A percentile compares a stretch with the other conserved stretches of the same genome.
phyloP scores from a whole-genome alignment of 345 rosid genomes.

The Melaleuca quinquenervia region DNA sequence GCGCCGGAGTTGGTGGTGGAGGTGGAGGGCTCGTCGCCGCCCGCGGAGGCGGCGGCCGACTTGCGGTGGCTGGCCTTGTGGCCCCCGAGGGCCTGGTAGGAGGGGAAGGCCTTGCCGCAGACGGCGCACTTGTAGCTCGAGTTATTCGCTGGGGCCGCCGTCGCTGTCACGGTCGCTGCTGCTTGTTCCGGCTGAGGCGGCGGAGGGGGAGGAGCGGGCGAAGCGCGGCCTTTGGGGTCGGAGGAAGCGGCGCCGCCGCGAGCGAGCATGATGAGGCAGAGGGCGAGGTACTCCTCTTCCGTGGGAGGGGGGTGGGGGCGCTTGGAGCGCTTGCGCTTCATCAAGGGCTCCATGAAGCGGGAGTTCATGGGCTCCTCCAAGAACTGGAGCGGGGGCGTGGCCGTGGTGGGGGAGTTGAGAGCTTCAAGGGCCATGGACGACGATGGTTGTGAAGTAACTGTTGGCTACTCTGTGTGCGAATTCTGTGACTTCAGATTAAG shows the following conservation, averaged over 20 bases:
- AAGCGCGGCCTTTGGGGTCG: neutral
- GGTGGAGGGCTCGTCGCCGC: neutral
- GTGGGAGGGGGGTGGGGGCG: conserved; percentile 16
- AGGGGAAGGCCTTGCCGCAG: conserved; percentile 11
- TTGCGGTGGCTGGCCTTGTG: conserved; percentile 21
- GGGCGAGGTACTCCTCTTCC: conserved; percentile 38
- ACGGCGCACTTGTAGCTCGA: conserved; percentile 9
- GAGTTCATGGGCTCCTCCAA: neutral
- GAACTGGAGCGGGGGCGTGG: neutral
- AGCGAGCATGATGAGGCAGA: conserved; percentile 44
- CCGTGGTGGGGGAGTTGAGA: conserved; percentile 25
- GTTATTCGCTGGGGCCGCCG: neutral
- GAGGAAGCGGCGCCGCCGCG: conserved; percentile 6
- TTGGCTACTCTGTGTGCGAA: neutral
- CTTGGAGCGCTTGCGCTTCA: conserved; percentile 36
- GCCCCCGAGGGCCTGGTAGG: conserved; percentile 18
- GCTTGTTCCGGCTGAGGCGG: neutral
- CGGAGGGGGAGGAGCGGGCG: neutral
- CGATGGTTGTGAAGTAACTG: neutral
- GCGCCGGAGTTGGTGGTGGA: conserved; percentile 1
- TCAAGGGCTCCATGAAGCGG: conserved; percentile 17
- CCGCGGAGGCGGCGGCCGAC: neutral
- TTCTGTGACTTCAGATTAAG: neutral
- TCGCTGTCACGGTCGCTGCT: neutral
- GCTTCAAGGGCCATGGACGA: conserved; percentile 35